Conservation (phyloP, 768 basidiomycete genomes). For the Rhodotorula sphaerocarpa region DNA sequence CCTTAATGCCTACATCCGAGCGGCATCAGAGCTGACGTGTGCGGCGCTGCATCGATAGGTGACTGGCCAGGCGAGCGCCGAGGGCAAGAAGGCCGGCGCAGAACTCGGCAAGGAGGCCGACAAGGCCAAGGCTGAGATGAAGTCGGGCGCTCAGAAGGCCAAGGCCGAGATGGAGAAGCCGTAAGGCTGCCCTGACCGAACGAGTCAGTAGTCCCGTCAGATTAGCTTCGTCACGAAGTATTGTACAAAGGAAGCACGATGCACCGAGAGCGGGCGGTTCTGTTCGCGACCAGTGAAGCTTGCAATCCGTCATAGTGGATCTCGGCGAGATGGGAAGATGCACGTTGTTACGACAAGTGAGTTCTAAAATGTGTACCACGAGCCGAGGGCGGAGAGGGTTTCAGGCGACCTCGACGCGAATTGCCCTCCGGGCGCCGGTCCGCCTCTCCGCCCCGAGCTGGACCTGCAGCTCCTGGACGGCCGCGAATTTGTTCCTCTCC, state of each 20-base stretch:
- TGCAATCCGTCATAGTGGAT: too few species aligned
- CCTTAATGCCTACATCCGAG: too few species aligned
- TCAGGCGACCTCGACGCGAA: conserved; percentile 9
- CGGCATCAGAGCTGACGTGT: too few species aligned
- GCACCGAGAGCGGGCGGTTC: too few species aligned
- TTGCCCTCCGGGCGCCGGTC: not conserved
- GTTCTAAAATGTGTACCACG: not conserved
- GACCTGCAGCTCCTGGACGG: conserved; percentile 11
- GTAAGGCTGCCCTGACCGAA: not conserved
- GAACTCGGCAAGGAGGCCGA: conserved; percentile 32
- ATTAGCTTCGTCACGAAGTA: not conserved
- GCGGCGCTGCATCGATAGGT: too few species aligned
- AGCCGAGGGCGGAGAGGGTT: too few species aligned
- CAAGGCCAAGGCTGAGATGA: conserved; percentile 17
- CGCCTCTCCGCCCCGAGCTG: conserved; percentile 1
- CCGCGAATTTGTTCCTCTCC: conserved; percentile 12
- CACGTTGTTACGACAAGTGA: conserved; percentile 12
- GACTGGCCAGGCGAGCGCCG: conserved; percentile 25
- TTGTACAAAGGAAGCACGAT: not conserved
- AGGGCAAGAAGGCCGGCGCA: conserved; percentile 34
- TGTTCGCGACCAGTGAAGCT: too few species aligned
- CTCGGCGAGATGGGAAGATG: too few species aligned
- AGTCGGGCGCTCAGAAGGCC: not conserved
- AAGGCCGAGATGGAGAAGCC: not conserved
- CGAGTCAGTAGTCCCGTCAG: too few species aligned